phyloP scores from a whole-genome alignment of 108 stramenopile species.

The Chaetoceros tenuissimus region DNA sequence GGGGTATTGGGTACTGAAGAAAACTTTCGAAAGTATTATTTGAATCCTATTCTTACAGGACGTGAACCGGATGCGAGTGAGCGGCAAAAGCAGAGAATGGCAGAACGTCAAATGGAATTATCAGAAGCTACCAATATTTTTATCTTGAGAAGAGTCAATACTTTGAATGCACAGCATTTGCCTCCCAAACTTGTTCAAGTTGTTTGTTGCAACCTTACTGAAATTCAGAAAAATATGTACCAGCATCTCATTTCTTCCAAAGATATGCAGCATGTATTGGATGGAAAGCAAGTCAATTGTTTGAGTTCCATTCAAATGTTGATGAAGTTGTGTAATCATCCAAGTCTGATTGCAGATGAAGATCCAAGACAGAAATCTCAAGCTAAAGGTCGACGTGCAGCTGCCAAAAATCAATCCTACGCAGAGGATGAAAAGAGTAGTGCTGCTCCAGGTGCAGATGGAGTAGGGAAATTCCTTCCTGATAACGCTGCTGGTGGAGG shows the following conservation, averaged over 20 bases:
- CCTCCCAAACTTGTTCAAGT: slow-evolving; percentile 98
- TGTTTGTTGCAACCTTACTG: slow-evolving; percentile 93
- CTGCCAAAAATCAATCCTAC: slow-evolving; percentile 53
- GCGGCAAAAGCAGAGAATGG: slow-evolving; percentile 68
- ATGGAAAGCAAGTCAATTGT: slow-evolving; percentile 96
- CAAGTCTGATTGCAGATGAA: slow-evolving; percentile 74
- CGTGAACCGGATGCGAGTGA: slow-evolving; percentile 96
- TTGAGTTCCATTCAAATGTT: slow-evolving; percentile 91
- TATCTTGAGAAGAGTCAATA: slow-evolving; percentile 94
- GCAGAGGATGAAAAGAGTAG: slow-evolving; percentile 57
- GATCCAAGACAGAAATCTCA: slow-evolving; percentile 31
- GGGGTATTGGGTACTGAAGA: slow-evolving; percentile 85
- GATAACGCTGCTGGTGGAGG: slow-evolving; percentile 42
- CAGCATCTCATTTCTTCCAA: slow-evolving; percentile 83
- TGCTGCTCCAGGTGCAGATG: slow-evolving; percentile 73
- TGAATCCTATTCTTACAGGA: slow-evolving; percentile 83
- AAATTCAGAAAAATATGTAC: slow-evolving; percentile 95
- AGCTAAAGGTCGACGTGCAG: slow-evolving; percentile 35
- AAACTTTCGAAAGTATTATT: slow-evolving; percentile 68
- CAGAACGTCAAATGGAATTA: slow-evolving; percentile 87
- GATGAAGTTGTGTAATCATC: slow-evolving; percentile 95
- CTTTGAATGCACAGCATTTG: slow-evolving; percentile 93
- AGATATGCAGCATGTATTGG: slow-evolving; percentile 90
- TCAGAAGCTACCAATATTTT: slow-evolving; percentile 88
- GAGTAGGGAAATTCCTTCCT: slow-evolving; percentile 74